Evolutionary conservation across 192 early-diverging fungal species (phyloP).

Genomic region (Chytriomyces sp.): DNA sequence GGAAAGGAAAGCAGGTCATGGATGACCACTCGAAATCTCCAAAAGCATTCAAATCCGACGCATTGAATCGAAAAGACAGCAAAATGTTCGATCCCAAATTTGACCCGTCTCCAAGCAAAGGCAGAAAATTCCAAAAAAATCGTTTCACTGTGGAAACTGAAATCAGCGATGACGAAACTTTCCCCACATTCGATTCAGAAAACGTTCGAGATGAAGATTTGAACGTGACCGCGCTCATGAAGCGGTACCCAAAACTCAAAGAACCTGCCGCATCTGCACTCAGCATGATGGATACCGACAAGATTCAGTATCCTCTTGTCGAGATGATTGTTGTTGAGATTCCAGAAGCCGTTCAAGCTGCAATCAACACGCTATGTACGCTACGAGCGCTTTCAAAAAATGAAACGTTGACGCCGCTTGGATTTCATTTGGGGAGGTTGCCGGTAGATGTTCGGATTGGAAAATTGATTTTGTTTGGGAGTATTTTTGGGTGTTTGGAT

Average conservation of each 20-base stretch:
- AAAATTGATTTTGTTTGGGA: slow-evolving; percentile 52
- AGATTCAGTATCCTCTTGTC: slow-evolving; percentile 58
- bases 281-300: slow-evolving; percentile 41
- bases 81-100: not conserved
- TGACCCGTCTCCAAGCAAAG: too few relatives aligned
- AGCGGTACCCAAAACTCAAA: slow-evolving; percentile 39
- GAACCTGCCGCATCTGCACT: slow-evolving; percentile 35
- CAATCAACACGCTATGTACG: slow-evolving; percentile 50
- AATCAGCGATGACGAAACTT: not conserved
- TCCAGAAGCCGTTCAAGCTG: slow-evolving; percentile 59
- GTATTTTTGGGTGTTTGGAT: slow-evolving; percentile 57
- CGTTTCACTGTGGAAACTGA: not conserved
- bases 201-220: slow-evolving; percentile 39
- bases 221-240: slow-evolving; percentile 19
- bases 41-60: not conserved
- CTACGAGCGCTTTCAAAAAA: slow-evolving; percentile 39
- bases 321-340: slow-evolving; percentile 48
- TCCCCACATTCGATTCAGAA: slow-evolving; percentile 13
- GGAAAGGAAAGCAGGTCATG: not conserved
- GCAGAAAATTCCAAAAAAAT: not conserved
- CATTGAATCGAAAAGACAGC: not conserved
- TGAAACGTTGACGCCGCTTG: slow-evolving; percentile 72
- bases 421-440: slow-evolving; percentile 70
- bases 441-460: slow-evolving; percentile 72
- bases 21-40: too few relatives aligned